Evolutionary conservation across 2,329 filamentous ascomycete genomes (phyloP).

Genomic region (Clonostachys sp.): DNA sequence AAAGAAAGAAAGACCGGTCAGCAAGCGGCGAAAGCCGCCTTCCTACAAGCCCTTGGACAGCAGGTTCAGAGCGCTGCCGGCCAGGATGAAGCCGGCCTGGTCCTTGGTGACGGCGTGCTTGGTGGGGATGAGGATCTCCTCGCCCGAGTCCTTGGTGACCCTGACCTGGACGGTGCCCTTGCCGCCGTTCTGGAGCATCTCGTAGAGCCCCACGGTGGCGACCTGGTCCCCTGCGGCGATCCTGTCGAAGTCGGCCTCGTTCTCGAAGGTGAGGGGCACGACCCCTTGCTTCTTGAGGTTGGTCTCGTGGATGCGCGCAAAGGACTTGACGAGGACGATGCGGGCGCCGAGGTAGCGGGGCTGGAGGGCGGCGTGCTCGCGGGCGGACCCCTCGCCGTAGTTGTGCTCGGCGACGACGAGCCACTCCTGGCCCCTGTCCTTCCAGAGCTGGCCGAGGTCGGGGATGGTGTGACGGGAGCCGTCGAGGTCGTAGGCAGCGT

Average conservation of each 20-base stretch:
- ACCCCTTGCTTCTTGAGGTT: constrained; percentile 98
- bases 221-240: constrained; percentile 83
- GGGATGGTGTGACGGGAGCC: constrained; percentile 75
- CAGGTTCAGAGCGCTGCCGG: constrained; percentile 89
- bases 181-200: constrained; percentile 76
- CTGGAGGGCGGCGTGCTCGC: constrained; percentile 86
- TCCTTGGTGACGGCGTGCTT: constrained; percentile 85
- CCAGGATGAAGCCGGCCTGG: constrained; percentile 87
- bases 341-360: constrained; percentile 85
- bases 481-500: constrained; percentile 83
- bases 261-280: constrained; percentile 84
- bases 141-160: constrained; percentile 56
- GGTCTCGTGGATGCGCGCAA: constrained; percentile 91
- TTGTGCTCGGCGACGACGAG: constrained; percentile 96
- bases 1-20: background rate
- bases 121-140: constrained; percentile 67
- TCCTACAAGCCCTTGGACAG: constrained; percentile 55
- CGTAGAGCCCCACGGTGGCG: constrained; percentile 74
- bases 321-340: constrained; percentile 80
- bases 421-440: constrained; percentile 71
- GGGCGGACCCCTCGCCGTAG: constrained; percentile 86
- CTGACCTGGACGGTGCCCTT: constrained; percentile 68
- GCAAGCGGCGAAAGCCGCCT: background rate
- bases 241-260: constrained; percentile 83
- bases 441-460: constrained; percentile 82